Conservation (phyloP, 1,284 basidiomycete species). For the Porodaedalea pini region DNA sequence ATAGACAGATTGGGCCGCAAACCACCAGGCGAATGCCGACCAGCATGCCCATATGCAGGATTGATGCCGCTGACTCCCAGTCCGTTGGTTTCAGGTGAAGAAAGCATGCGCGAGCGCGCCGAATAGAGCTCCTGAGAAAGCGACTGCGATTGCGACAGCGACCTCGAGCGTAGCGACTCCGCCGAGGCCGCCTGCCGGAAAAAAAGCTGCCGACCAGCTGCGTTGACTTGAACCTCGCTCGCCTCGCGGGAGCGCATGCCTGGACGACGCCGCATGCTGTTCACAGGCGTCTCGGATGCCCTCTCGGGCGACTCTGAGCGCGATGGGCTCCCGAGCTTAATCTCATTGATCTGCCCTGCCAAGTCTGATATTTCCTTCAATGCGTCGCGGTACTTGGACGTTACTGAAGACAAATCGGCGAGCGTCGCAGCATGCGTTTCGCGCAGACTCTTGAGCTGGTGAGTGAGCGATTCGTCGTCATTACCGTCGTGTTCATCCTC, state of each 20-base stretch:
- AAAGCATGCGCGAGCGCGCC: slow-evolving; percentile 79
- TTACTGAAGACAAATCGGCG: slow-evolving; percentile 73
- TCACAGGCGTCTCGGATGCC: slow-evolving; percentile 40
- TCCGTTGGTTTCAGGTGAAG: slow-evolving; percentile 58
- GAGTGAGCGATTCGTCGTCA: slow-evolving; percentile 40
- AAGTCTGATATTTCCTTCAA: slow-evolving; percentile 85
- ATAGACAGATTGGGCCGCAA: slow-evolving; percentile 59
- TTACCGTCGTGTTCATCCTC: slow-evolving; percentile 22
- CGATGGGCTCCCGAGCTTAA: slow-evolving; percentile 52
- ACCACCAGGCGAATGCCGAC: slow-evolving; percentile 26
- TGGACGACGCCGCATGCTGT: slow-evolving; percentile 47
- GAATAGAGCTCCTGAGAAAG: slow-evolving; percentile 94
- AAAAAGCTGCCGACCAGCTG: slow-evolving; percentile 64
- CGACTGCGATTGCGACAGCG: slow-evolving; percentile 85
- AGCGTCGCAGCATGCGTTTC: slow-evolving; percentile 77
- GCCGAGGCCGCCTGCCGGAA: slow-evolving; percentile 80
- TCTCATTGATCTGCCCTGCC: slow-evolving; percentile 78
- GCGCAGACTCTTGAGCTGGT: slow-evolving; percentile 63
- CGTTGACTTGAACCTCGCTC: slow-evolving; percentile 46
- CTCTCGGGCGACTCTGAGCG: slow-evolving; percentile 52
- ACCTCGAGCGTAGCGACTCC: slow-evolving; percentile 82
- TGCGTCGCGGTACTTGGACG: slow-evolving; percentile 84
- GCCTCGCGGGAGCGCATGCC: slow-evolving; percentile 46
- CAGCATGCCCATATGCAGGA: slow-evolving; percentile 31
- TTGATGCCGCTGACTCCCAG: slow-evolving; percentile 52